These are phyloP conservation scores for Phlyctochytrium planicorne DNA, from an alignment of 192 early-diverging fungal species.

Conservation along the genomic window DNA sequence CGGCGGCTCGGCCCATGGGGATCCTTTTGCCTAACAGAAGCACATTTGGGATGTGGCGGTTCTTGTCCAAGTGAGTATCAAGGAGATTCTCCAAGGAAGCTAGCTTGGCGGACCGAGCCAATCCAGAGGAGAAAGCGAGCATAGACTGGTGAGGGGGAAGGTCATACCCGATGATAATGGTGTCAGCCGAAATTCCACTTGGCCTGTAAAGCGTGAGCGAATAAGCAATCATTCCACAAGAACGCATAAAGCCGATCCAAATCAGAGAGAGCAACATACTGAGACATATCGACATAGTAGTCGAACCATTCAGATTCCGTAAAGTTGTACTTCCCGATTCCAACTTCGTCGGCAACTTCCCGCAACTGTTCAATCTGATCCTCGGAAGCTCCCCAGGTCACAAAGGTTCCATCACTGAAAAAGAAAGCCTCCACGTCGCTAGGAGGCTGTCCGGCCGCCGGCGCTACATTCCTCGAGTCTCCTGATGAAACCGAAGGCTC, in stretches of 20 bases:
- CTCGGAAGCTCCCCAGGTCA: constrained; percentile 54
- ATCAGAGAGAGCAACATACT: constrained; percentile 44
- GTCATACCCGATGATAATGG: constrained; percentile 48
- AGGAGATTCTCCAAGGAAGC: constrained; percentile 53
- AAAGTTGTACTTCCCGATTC: constrained; percentile 32
- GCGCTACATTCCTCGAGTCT: not conserved
- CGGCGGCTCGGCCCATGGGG: constrained; percentile 39
- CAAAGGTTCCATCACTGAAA: constrained; percentile 55
- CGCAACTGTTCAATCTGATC: constrained; percentile 39
- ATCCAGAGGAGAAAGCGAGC: constrained; percentile 60
- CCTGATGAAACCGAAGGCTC: not conserved
- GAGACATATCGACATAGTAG: constrained; percentile 39
- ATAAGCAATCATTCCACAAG: not conserved
- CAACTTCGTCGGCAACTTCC: constrained; percentile 42
- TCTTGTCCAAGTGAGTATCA: constrained; percentile 49
- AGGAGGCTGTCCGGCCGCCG: not conserved
- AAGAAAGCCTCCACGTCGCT: constrained; percentile 46
- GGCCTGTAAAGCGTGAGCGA: constrained; percentile 14
- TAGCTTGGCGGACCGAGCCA: constrained; percentile 55
- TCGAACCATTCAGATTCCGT: constrained; percentile 55
- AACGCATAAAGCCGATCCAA: too few species aligned
- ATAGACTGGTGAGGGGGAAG: constrained; percentile 45
- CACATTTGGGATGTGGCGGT: constrained; percentile 44
- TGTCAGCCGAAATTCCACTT: constrained; percentile 46
- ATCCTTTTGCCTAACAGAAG: constrained; percentile 49